Evolutionary conservation across 2,329 filamentous ascomycete species (phyloP).

Genomic region (Colletotrichum sojae): DNA sequence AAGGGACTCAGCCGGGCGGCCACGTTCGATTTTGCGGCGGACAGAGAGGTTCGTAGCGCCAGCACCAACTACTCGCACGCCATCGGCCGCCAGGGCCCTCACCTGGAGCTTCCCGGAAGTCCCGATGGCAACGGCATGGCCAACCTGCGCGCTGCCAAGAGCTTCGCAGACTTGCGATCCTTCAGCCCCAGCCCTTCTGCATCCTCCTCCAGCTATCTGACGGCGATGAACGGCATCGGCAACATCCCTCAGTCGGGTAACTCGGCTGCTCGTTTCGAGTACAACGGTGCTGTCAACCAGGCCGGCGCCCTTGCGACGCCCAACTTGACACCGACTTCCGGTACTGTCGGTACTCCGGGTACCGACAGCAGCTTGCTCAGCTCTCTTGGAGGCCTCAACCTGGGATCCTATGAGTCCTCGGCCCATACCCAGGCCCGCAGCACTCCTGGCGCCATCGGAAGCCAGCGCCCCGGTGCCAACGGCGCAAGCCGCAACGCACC

Average conservation of each 20-base stretch:
- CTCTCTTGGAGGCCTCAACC: slow-evolving; percentile 64
- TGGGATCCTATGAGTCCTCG: slow-evolving; percentile 66
- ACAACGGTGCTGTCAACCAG: slow-evolving; percentile 56
- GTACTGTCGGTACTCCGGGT: slow-evolving; percentile 55
- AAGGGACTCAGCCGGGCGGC: slow-evolving; percentile 92
- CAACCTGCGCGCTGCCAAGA: slow-evolving; percentile 92
- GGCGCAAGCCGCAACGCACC: slow-evolving; percentile 61
- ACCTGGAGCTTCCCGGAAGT: slow-evolving; percentile 90
- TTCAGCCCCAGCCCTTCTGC: slow-evolving; percentile 95
- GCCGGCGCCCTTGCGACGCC: slow-evolving; percentile 53
- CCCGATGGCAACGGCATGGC: slow-evolving; percentile 74
- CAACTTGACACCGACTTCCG: slow-evolving; percentile 51
- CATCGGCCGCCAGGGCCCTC: slow-evolving; percentile 85
- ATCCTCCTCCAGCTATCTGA: slow-evolving; percentile 86
- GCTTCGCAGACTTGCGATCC: slow-evolving; percentile 93
- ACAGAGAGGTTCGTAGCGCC: slow-evolving; percentile 76
- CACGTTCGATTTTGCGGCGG: slow-evolving; percentile 95
- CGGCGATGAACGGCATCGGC: slow-evolving; percentile 69
- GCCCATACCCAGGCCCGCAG: slow-evolving; percentile 58
- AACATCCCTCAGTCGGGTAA: slow-evolving; percentile 61
- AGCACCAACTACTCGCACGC: slow-evolving; percentile 78
- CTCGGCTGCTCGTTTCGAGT: slow-evolving; percentile 61
- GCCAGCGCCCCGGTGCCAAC: slow-evolving; percentile 71
- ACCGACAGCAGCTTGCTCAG: slow-evolving; percentile 60
- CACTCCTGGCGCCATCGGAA: slow-evolving; percentile 74